Conservation (phyloP, 768 basidiomycete species). For the Heimioporus sp. region DNA sequence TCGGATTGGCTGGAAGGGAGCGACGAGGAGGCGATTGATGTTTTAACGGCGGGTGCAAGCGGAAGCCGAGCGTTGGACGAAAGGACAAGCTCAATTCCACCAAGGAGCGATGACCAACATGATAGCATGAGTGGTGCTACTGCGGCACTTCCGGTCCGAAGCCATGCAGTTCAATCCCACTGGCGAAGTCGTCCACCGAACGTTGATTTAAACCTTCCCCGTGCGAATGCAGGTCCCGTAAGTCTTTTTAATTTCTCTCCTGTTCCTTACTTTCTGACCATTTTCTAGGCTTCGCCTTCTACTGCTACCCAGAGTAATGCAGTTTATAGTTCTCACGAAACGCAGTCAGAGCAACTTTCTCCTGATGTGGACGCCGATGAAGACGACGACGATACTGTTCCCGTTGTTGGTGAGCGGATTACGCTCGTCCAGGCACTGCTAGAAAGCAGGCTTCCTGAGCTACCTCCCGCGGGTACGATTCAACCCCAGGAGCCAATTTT, state of each 20-base stretch:
- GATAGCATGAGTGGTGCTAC: constrained; percentile 13
- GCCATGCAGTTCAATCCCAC: constrained; percentile 28
- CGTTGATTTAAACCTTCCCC: constrained; percentile 54
- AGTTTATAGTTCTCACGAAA: constrained; percentile 18
- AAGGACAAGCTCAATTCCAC: constrained; percentile 59
- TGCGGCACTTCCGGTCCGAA: constrained; percentile 29
- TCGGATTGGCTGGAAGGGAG: constrained; percentile 76
- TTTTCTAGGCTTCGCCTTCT: constrained; percentile 58
- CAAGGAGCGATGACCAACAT: constrained; percentile 27
- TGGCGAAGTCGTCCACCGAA: constrained; percentile 65
- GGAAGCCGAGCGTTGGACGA: constrained; percentile 83
- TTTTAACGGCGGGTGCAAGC: constrained; percentile 77
- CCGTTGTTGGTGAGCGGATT: constrained; percentile 54
- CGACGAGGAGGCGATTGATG: constrained; percentile 84
- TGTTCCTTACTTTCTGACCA: constrained; percentile 58
- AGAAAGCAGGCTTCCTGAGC: constrained; percentile 74
- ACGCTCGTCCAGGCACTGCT: constrained; percentile 70
- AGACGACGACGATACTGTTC: constrained; percentile 48
- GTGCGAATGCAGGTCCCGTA: constrained; percentile 32
- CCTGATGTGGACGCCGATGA: constrained; percentile 49
- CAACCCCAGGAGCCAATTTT: constrained; percentile 70
- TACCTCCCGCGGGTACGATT: constrained; percentile 67
- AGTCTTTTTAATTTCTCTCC: constrained; percentile 47
- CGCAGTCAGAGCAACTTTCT: constrained; percentile 36
- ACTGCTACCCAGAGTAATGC: constrained; percentile 21